phyloP scores from a whole-genome alignment of 2,329 filamentous ascomycete species.

The Emydomyces testavorans region DNA sequence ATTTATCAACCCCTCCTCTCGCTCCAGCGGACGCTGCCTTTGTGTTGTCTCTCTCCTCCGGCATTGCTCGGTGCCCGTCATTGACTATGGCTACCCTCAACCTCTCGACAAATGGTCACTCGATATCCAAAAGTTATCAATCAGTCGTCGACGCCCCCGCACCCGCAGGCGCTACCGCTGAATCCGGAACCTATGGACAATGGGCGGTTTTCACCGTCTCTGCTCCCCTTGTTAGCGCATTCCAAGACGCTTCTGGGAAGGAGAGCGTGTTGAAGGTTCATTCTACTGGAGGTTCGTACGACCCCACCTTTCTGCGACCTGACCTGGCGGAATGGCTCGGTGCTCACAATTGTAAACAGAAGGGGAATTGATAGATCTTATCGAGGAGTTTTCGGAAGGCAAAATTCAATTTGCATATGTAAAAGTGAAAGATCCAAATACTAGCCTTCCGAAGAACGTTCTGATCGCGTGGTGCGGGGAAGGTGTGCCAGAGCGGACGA shows the following conservation, averaged over 20 bases:
- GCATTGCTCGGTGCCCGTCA: no score
- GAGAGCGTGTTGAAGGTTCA: conserved; percentile 95
- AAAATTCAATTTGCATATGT: conserved; percentile 94
- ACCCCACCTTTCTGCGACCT: not conserved
- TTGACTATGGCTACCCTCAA: conserved; percentile 63
- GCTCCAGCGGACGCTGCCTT: not conserved
- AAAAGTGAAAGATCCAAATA: conserved; percentile 93
- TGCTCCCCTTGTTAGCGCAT: conserved; percentile 82
- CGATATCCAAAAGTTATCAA: conserved; percentile 66
- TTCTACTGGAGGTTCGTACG: conserved; percentile 63
- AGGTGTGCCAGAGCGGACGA: conserved; percentile 94
- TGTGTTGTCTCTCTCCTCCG: not conserved
- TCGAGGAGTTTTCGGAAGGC: conserved; percentile 94
- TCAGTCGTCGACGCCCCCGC: conserved; percentile 52
- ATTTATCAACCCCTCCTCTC: not conserved
- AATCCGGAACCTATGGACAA: conserved; percentile 72
- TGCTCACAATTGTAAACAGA: conserved; percentile 44
- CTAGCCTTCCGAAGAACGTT: conserved; percentile 75
- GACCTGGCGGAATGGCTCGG: not conserved
- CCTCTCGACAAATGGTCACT: conserved; percentile 65
- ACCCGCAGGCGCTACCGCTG: conserved; percentile 45
- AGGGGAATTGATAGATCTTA: conserved; percentile 76
- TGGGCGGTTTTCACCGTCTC: conserved; percentile 94
- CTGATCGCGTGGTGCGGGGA: conserved; percentile 95
- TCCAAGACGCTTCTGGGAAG: conserved; percentile 66